Conservation (phyloP, 495 filamentous ascomycete species). For the Jackrogersella multiformis region DNA sequence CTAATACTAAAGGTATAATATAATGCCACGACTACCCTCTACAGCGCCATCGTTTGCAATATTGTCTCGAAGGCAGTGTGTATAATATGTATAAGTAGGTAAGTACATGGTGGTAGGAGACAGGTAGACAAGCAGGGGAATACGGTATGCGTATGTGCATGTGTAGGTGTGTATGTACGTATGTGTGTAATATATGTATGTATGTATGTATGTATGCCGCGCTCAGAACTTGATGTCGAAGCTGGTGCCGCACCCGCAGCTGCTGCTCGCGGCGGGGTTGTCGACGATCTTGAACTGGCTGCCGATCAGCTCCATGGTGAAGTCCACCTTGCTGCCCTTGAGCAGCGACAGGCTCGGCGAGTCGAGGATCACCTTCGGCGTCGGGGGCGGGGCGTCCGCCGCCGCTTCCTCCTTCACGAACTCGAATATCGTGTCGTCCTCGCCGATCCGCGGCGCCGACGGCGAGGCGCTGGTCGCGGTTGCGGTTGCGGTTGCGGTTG, state of each 20-base stretch:
- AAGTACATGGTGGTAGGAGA: no score
- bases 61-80: no score
- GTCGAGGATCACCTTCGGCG: constrained; percentile 89
- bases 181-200: no score
- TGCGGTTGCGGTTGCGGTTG: constrained; percentile 42
- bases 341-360: constrained; percentile 85
- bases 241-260: constrained; percentile 97
- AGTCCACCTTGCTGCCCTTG: constrained; percentile 93
- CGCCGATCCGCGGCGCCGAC: constrained; percentile 47
- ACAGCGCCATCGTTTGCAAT: no score
- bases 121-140: no score
- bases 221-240: constrained; percentile 83
- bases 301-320: constrained; percentile 95
- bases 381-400: not conserved
- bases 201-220: not conserved
- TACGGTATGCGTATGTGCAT: no score
- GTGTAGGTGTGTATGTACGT: no score
- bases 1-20: not conserved
- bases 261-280: constrained; percentile 89
- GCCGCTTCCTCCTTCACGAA: constrained; percentile 38
- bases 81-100: no score
- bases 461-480: constrained; percentile 34
- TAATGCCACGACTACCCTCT: no score
- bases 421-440: constrained; percentile 80
- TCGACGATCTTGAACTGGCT: constrained; percentile 97